These are phyloP conservation scores for Arachis hypogaea DNA, from an alignment of 306 rosid species.

Conservation along the genomic window DNA sequence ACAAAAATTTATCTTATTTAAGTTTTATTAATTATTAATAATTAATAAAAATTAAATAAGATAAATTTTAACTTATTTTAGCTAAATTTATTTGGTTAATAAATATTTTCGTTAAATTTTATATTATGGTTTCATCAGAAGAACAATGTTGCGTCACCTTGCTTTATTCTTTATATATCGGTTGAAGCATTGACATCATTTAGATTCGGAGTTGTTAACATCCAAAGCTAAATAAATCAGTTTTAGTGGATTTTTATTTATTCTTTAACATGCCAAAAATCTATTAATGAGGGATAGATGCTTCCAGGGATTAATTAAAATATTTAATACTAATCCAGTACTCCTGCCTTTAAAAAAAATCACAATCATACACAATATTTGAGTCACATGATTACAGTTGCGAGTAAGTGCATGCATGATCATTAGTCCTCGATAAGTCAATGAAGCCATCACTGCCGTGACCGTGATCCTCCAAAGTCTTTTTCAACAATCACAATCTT, in stretches of 20 bases:
- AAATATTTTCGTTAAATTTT: too few species aligned
- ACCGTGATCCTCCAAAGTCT: neutral
- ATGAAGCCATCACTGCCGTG: constrained; percentile 37
- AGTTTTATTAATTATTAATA: too few species aligned
- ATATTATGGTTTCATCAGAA: neutral
- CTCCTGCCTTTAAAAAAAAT: too few species aligned
- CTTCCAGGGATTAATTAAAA: neutral
- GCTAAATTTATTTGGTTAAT: too few species aligned
- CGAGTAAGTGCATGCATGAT: constrained; percentile 28
- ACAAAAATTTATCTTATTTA: too few species aligned
- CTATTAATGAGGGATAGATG: constrained; percentile 8
- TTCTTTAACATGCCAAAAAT: neutral
- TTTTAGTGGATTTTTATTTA: too few species aligned
- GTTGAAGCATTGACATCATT: neutral
- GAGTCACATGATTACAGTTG: constrained; percentile 44
- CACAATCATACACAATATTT: neutral
- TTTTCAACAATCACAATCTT: neutral
- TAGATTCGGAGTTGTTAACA: neutral
- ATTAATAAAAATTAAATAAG: too few species aligned
- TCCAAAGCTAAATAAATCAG: neutral
- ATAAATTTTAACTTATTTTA: too few species aligned
- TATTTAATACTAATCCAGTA: too few species aligned
- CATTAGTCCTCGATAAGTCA: constrained; percentile 38
- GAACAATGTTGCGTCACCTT: neutral
- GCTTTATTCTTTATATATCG: neutral